phyloP scores from a whole-genome alignment of 805 yeast genomes.

The Sugiyamaella lignohabitans region DNA sequence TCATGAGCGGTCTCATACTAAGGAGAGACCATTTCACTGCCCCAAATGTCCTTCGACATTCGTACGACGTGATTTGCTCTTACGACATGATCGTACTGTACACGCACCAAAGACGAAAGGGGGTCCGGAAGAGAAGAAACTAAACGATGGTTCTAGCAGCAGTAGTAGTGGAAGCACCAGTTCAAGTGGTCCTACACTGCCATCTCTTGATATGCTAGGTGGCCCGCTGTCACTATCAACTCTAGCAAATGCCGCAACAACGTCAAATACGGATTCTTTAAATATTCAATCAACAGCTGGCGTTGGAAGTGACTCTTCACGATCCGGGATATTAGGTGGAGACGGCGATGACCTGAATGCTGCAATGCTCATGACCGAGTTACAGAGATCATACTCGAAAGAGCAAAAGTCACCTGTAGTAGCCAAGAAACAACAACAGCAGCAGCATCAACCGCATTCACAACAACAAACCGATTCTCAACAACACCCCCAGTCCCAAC shows the following conservation, averaged over 20 bases:
- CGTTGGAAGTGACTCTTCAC: too few relatives aligned
- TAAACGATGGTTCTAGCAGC: background rate
- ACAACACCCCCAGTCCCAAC: slow-evolving; percentile 6
- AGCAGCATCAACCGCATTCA: slow-evolving; percentile 3
- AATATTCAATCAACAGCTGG: slow-evolving; percentile 3
- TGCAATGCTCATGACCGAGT: slow-evolving; percentile 22
- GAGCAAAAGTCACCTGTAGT: background rate
- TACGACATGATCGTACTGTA: slow-evolving; percentile 73
- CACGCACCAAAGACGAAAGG: slow-evolving; percentile 35
- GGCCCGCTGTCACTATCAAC: slow-evolving; percentile 6
- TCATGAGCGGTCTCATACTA: slow-evolving; percentile 75
- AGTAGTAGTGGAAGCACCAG: background rate
- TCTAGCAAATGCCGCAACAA: slow-evolving; percentile 12
- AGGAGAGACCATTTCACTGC: slow-evolving; percentile 75
- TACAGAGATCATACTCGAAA: slow-evolving; percentile 14
- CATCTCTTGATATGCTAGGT: background rate
- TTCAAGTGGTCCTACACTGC: background rate
- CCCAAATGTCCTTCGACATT: slow-evolving; percentile 62
- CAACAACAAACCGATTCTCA: slow-evolving; percentile 7
- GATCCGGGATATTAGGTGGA: slow-evolving; percentile 1
- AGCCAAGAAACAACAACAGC: background rate
- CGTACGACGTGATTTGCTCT: slow-evolving; percentile 70
- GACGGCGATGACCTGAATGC: slow-evolving; percentile 20
- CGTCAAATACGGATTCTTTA: background rate
- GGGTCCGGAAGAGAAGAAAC: background rate